Conservation (phyloP, 1,284 basidiomycete genomes). For the Athelia sp. region DNA sequence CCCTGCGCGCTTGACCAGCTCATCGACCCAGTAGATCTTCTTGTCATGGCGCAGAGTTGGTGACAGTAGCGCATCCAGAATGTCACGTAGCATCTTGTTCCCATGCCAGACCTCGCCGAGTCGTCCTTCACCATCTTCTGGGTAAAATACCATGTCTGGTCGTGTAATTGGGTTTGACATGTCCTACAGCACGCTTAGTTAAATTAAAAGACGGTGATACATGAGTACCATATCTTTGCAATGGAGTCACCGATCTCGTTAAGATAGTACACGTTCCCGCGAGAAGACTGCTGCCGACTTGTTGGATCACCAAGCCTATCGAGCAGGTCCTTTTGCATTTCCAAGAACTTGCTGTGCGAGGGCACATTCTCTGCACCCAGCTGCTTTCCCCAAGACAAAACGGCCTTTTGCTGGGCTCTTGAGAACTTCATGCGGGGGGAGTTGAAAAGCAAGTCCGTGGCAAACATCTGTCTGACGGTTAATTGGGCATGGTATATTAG, state of each 20-base stretch:
- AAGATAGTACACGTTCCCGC: too few relatives aligned
- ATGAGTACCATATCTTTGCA: too few relatives aligned
- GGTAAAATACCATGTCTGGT: too few relatives aligned
- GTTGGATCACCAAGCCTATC: too few relatives aligned
- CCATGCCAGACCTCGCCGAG: background rate
- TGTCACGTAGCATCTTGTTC: background rate
- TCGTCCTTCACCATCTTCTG: background rate
- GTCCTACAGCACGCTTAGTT: too few relatives aligned
- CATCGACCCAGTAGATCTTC: background rate
- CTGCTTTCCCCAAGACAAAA: slow-evolving; percentile 8
- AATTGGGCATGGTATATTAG: too few relatives aligned
- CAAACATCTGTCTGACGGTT: background rate
- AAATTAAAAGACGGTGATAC: too few relatives aligned
- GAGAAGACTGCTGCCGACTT: too few relatives aligned
- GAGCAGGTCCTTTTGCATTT: too few relatives aligned
- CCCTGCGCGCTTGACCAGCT: background rate
- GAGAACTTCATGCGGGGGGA: slow-evolving; percentile 9
- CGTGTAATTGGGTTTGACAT: too few relatives aligned
- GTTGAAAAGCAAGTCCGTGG: slow-evolving; percentile 8
- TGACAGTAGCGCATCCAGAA: background rate
- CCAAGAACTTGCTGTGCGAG: too few relatives aligned
- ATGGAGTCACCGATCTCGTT: too few relatives aligned
- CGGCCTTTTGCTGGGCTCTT: slow-evolving; percentile 8
- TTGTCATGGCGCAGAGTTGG: background rate
- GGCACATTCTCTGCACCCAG: slow-evolving; percentile 7